Evolutionary conservation across 345 rosid genomes (phyloP), one percentile per base, ranked within the genome.

Genomic region (Cochlearia excelsa): DNA sequence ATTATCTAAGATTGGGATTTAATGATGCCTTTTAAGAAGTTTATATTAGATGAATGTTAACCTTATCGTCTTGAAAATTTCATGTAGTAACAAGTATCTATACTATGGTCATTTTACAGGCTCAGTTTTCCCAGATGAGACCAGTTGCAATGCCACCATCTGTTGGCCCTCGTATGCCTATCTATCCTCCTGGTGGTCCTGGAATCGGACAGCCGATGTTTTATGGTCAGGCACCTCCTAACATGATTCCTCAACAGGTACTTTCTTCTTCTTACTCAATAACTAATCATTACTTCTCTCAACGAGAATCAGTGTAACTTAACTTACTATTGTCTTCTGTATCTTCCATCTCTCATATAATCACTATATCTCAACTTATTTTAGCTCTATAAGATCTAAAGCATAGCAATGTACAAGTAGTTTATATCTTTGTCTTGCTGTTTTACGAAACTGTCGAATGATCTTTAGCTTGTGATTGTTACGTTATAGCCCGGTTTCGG

Each of bases 111-210:
- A 16, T 16, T 57, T 3, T 37, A 63, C 78, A 89, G 95, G 97
- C 91, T 59, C 99, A 92, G 43, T 89, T 93, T 75, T 79, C 97
- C 52, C 99, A 85, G 68, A 68, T 93, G 86, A 78, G 86, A 58
- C 95, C 95, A 38, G 78, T 75, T 56, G 76, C 84, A 59, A 82
- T 92, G 86, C 78, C 86, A 51, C 87, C 90, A 54, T 43, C 86
- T 10, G 84, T 82, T 40, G 90, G 81, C 47, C 90, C 95, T 67
- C 93, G 88, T 29, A 77, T 86, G 95, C 87, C 84, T 11, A 80
- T 92, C 61, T 92, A 84, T 67, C 86, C 95, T 33, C 84, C 87
- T 37, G 88, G 85, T 34, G 87, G 81, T 56, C 84, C 95, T 0
- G 89, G 93, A 9, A 66, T 84, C 38, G 95, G 98, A 58, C 95